These are phyloP conservation scores for Mucor velutinosus DNA, from an alignment of 371 early-diverging fungal species.

Conservation along the genomic window DNA sequence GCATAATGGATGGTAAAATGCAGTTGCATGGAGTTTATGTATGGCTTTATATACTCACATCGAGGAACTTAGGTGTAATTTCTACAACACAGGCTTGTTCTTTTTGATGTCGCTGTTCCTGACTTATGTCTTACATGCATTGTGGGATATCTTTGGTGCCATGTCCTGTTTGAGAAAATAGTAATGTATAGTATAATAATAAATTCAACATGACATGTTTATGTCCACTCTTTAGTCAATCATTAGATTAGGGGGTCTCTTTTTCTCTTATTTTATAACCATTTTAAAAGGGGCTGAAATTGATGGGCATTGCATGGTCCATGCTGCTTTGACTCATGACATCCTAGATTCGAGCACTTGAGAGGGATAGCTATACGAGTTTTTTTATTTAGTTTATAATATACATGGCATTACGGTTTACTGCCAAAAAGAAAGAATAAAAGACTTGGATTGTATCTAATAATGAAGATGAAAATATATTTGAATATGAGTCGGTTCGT, in stretches of 20 bases:
- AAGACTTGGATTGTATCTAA: not conserved
- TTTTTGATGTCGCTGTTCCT: constrained; percentile 32
- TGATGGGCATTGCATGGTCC: not conserved
- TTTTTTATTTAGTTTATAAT: not conserved
- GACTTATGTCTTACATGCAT: constrained; percentile 20
- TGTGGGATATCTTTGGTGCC: constrained; percentile 39
- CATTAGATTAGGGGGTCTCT: not conserved
- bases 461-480: not conserved
- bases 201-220: not conserved
- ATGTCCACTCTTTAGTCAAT: not conserved
- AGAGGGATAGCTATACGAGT: not conserved
- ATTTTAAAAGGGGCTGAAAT: not conserved
- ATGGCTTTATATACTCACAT: not conserved
- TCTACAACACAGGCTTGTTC: constrained; percentile 38
- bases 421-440: not conserved
- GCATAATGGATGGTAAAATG: constrained; percentile 37
- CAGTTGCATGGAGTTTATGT: not conserved
- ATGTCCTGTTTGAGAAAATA: constrained; percentile 22
- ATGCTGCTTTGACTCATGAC: not conserved
- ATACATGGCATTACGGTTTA: not conserved
- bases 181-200: not conserved
- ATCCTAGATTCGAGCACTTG: too few relatives aligned
- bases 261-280: not conserved
- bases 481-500: not conserved
- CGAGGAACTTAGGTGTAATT: constrained; percentile 30